phyloP scores from a whole-genome alignment of 495 filamentous ascomycete genomes.

The Aspergillus incahuasiensis region DNA sequence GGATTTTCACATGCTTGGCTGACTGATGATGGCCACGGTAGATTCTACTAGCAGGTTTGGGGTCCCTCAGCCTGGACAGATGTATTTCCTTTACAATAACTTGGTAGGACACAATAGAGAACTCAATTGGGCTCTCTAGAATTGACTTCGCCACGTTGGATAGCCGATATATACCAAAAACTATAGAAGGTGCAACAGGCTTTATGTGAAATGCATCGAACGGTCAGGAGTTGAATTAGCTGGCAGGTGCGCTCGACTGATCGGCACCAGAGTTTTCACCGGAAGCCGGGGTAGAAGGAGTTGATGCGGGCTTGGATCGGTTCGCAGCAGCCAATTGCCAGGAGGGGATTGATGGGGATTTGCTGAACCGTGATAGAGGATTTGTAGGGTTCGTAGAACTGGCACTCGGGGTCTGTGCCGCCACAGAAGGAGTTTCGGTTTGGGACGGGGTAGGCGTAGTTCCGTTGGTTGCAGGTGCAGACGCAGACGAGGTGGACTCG shows the following conservation, averaged over 20 bases:
- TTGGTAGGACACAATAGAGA: background rate
- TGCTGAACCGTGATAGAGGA: slow-evolving; percentile 41
- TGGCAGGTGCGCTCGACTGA: slow-evolving; percentile 30
- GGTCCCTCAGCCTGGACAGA: too few relatives aligned
- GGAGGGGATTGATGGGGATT: slow-evolving; percentile 72
- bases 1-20: background rate
- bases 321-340: slow-evolving; percentile 82
- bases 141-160: background rate
- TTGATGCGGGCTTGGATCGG: slow-evolving; percentile 43
- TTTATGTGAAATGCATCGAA: slow-evolving; percentile 14
- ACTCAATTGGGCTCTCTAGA: background rate
- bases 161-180: background rate
- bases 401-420: slow-evolving; percentile 29
- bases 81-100: background rate
- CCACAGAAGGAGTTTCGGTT: slow-evolving; percentile 31
- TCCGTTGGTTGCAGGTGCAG: slow-evolving; percentile 32
- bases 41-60: too few relatives aligned
- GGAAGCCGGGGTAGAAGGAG: slow-evolving; percentile 27
- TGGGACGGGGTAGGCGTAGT: slow-evolving; percentile 28
- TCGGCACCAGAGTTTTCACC: slow-evolving; percentile 20
- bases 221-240: slow-evolving; percentile 15
- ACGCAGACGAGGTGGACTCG: slow-evolving; percentile 26
- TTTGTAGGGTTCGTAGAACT: slow-evolving; percentile 27
- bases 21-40: too few relatives aligned
- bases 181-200: slow-evolving; percentile 1